A percentile compares a stretch with the other conserved stretches of the same genome.
These are phyloP conservation scores for Sherardia arvensis DNA, from an alignment of 257 asterid genomes.

Conservation along the genomic window DNA sequence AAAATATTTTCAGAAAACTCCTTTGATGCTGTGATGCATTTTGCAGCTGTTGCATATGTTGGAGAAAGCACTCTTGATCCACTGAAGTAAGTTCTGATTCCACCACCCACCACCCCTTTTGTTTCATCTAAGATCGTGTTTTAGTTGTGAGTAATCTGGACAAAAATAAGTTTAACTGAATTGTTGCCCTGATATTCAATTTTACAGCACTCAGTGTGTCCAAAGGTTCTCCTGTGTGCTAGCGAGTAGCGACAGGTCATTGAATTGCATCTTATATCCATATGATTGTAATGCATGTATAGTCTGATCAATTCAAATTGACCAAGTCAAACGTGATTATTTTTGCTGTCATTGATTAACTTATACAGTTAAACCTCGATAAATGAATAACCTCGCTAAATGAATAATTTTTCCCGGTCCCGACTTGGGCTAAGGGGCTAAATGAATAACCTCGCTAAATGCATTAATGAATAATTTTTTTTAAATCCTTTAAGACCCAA, in stretches of 20 bases:
- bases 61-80: conserved; percentile 95
- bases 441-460: too few species aligned
- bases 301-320: neutral
- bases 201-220: neutral
- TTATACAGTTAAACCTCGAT: too few species aligned
- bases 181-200: neutral
- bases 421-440: too few species aligned
- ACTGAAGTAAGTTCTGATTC: conserved; percentile 42
- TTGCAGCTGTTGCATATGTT: conserved; percentile 96
- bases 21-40: conserved; percentile 81
- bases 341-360: neutral
- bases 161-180: neutral
- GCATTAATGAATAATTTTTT: too few species aligned
- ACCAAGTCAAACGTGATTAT: too few species aligned
- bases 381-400: too few species aligned
- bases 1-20: conserved; percentile 54
- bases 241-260: neutral
- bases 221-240: neutral
- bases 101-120: neutral
- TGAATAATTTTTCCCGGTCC: too few species aligned
- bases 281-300: neutral
- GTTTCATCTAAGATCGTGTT: neutral
- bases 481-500: too few species aligned
- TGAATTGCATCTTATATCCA: neutral
- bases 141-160: neutral